These are phyloP conservation scores for Fusarium sp. DNA, from an alignment of 2,329 filamentous ascomycete species.

Conservation along the genomic window DNA sequence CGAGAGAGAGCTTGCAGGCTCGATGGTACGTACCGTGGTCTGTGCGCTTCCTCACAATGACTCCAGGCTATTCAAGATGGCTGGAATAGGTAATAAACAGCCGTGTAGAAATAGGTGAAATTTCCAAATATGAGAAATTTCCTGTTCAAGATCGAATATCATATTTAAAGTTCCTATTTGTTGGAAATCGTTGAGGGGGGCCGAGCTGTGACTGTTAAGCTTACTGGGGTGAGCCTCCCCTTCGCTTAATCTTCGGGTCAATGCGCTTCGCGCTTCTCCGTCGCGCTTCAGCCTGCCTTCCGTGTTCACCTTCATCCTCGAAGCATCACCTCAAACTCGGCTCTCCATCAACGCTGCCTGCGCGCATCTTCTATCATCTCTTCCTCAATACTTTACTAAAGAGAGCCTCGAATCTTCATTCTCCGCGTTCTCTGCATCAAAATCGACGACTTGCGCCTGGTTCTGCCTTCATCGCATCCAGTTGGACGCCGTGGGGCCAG, in stretches of 20 bases:
- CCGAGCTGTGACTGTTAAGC: neutral
- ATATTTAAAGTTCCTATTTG: neutral
- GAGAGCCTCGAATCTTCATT: neutral
- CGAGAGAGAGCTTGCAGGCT: neutral
- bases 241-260: neutral
- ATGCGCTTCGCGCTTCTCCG: neutral
- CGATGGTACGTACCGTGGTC: neutral
- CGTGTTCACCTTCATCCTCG: neutral
- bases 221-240: neutral
- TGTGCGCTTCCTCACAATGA: neutral
- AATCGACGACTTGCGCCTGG: conserved; percentile 1
- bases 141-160: neutral
- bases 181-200: neutral
- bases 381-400: neutral
- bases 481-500: conserved; percentile 2
- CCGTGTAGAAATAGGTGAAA: neutral
- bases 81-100: neutral
- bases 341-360: neutral
- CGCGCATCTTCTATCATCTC: neutral
- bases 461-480: neutral
- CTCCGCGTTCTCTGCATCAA: neutral
- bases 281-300: neutral
- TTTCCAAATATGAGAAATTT: neutral
- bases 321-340: neutral
- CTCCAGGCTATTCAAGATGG: neutral